A percentile compares a stretch with the other conserved stretches of the same genome.
These are phyloP conservation scores for Lophiostoma macrostomum DNA, from an alignment of 495 filamentous ascomycete genomes.

Conservation along the genomic window DNA sequence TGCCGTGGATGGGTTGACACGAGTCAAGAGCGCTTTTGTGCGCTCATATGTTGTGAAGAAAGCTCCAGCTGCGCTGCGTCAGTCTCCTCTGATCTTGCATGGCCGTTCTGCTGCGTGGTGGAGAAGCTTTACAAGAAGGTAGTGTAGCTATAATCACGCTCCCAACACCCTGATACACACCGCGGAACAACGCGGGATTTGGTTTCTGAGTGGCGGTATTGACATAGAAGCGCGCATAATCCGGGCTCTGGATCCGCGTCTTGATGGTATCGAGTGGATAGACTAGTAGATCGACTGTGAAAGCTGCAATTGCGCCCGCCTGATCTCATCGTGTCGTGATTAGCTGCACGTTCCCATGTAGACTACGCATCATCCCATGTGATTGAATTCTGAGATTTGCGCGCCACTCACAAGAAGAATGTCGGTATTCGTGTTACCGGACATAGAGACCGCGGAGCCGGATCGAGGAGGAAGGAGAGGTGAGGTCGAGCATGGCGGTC, in stretches of 20 bases:
- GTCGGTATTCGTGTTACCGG: conserved; percentile 28
- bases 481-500: not conserved
- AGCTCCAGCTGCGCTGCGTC: conserved; percentile 59
- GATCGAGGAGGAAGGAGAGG: not conserved
- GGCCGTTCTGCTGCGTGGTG: not conserved
- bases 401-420: conserved; percentile 29
- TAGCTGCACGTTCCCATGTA: no score
- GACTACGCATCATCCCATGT: no score
- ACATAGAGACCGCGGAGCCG: conserved; percentile 8
- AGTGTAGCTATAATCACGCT: conserved; percentile 85
- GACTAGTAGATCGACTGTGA: conserved; percentile 44
- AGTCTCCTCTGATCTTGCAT: conserved; percentile 4
- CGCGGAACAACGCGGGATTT: conserved; percentile 60
- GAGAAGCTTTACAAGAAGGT: conserved; percentile 64
- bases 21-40: conserved; percentile 57
- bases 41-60: conserved; percentile 92
- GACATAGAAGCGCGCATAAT: conserved; percentile 63
- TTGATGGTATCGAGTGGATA: conserved; percentile 48
- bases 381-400: no score
- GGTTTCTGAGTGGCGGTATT: conserved; percentile 52
- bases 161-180: conserved; percentile 84
- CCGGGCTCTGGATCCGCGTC: conserved; percentile 69
- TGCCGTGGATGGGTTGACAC: conserved; percentile 43
- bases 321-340: no score
- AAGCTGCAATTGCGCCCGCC: conserved; percentile 46